A percentile compares a stretch with the other conserved stretches of the same genome.
Evolutionary conservation across 2,329 filamentous ascomycete genomes (phyloP).

Genomic region (Mycogone perniciosa): DNA sequence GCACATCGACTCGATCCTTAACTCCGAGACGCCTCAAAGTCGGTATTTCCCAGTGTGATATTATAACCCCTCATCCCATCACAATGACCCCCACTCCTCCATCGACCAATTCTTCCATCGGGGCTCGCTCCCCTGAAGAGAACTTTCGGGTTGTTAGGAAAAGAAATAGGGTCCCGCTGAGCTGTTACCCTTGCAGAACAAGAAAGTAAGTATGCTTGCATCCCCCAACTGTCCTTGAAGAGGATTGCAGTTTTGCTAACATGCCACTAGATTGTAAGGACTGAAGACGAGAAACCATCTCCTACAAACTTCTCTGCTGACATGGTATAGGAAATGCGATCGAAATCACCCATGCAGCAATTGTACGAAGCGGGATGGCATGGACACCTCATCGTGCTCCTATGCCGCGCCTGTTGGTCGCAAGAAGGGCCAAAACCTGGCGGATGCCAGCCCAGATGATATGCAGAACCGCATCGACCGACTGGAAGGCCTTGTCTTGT

Average conservation of each 20-base stretch:
- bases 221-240: background rate
- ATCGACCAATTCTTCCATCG: conserved; percentile 70
- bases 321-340: conserved; percentile 71
- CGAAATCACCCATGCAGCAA: conserved; percentile 88
- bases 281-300: background rate
- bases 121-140: conserved; percentile 73
- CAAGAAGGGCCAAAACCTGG: conserved; percentile 66
- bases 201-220: conserved; percentile 60
- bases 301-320: background rate
- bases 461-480: conserved; percentile 99
- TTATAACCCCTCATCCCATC: background rate
- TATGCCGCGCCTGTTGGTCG: conserved; percentile 68
- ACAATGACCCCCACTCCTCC: conserved; percentile 71
- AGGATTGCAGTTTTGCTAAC: conserved; percentile 8
- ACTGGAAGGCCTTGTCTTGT: conserved; percentile 84
- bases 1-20: conserved; percentile 4
- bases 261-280: conserved; percentile 32
- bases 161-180: conserved; percentile 84
- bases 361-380: conserved; percentile 83
- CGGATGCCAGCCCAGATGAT: conserved; percentile 67
- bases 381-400: conserved; percentile 72
- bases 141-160: conserved; percentile 86
- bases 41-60: background rate
- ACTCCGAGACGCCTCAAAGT: conserved; percentile 10
- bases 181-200: conserved; percentile 84